phyloP scores from a whole-genome alignment of 139 green algal genomes.

The Coelastrella sp. region DNA sequence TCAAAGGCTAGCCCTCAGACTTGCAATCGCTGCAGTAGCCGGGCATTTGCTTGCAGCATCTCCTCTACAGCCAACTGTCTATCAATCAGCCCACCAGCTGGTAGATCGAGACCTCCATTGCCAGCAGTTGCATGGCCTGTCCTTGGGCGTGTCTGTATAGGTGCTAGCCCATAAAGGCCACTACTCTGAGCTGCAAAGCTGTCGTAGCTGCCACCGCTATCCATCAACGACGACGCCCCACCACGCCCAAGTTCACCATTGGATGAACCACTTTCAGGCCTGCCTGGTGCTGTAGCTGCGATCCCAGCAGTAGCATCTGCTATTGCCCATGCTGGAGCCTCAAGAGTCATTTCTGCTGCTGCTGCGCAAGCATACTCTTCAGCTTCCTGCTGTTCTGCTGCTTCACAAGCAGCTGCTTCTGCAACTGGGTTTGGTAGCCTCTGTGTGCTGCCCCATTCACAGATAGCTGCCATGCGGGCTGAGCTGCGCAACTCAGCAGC shows the following conservation, averaged over 20 bases:
- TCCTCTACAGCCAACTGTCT: constrained; percentile 35
- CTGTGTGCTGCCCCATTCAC: constrained; percentile 40
- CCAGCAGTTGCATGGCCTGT: neutral
- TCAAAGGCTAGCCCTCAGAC: neutral
- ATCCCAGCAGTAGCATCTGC: too few relatives aligned
- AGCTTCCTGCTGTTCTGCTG: neutral
- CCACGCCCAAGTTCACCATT: too few relatives aligned
- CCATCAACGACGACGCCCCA: too few relatives aligned
- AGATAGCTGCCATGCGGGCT: constrained; percentile 50
- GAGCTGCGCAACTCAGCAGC: constrained; percentile 47
- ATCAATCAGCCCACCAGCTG: neutral
- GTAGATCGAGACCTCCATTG: neutral
- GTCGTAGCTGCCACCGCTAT: too few relatives aligned
- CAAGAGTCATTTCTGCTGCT: too few relatives aligned
- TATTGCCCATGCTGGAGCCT: too few relatives aligned
- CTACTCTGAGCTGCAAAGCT: too few relatives aligned
- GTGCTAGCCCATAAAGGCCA: too few relatives aligned
- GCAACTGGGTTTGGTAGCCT: neutral
- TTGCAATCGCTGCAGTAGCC: constrained; percentile 37
- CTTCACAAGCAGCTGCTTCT: neutral
- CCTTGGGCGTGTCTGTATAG: too few relatives aligned
- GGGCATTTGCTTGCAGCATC: constrained; percentile 45
- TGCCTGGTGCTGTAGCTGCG: too few relatives aligned
- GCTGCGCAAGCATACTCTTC: neutral
- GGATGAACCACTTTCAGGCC: too few relatives aligned